Conservation (phyloP, 208 protist species). For the Porcisia deanei region DNA sequence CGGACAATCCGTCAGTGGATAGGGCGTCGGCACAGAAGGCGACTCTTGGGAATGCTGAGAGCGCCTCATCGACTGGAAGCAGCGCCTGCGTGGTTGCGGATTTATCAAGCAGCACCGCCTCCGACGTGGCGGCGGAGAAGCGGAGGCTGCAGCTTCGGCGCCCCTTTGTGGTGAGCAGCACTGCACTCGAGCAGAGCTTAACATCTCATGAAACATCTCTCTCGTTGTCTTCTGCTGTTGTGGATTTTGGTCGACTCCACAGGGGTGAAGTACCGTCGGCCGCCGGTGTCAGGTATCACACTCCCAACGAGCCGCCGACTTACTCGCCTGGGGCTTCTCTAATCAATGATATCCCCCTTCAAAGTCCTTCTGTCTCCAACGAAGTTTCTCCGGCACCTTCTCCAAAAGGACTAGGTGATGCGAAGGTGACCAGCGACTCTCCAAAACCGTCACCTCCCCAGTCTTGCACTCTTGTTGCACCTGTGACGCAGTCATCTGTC, state of each 20-base stretch:
- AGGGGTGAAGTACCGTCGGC: not conserved
- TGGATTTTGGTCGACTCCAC: not conserved
- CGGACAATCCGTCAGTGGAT: not conserved
- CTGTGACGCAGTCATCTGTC: not conserved
- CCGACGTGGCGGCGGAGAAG: not conserved
- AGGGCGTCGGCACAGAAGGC: not conserved
- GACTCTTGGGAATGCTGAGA: not conserved
- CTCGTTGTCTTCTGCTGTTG: conserved; percentile 3
- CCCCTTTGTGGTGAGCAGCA: conserved; percentile 9
- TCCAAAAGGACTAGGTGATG: not conserved
- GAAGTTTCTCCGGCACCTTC: not conserved
- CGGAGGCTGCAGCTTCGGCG: not conserved
- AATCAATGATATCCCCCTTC: not conserved
- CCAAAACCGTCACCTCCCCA: not conserved
- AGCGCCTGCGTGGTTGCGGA: not conserved
- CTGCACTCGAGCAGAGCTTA: not conserved
- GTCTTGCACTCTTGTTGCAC: not conserved
- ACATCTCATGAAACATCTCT: not conserved
- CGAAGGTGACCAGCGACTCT: not conserved
- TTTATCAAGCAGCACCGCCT: not conserved
- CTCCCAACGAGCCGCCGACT: not conserved
- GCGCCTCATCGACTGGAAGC: not conserved
- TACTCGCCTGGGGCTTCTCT: not conserved
- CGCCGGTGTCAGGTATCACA: not conserved
- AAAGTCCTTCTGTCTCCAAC: not conserved